A percentile compares a stretch with the other conserved stretches of the same genome.
Conservation (phyloP, 306 rosid genomes). For the Luffa aegyptiaca region DNA sequence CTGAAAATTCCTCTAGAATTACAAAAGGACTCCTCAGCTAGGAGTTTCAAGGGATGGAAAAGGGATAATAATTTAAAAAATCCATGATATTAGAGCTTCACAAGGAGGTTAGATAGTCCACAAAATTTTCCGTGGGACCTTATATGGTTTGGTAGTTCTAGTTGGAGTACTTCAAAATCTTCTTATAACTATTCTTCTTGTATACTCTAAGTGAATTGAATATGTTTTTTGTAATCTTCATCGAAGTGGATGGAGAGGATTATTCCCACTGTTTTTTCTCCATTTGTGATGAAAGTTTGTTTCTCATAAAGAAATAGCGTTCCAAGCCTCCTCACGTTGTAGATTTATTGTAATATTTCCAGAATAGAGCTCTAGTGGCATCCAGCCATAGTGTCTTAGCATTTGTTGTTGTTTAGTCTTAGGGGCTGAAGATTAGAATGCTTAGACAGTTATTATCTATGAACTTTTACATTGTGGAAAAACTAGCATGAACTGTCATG, state of each 20-base stretch:
- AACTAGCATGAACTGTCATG: not conserved
- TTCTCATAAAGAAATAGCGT: not conserved
- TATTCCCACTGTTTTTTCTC: not conserved
- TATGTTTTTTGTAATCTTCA: not conserved
- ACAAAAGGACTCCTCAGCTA: not conserved
- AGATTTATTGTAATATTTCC: not conserved
- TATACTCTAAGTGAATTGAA: not conserved
- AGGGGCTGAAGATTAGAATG: not conserved
- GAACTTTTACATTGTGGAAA: not conserved
- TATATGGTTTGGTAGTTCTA: not conserved
- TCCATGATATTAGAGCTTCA: not conserved
- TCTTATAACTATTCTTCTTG: not conserved
- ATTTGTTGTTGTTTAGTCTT: not conserved
- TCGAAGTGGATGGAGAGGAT: not conserved
- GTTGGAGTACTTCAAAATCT: not conserved
- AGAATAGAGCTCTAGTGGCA: not conserved
- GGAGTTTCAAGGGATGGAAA: not conserved
- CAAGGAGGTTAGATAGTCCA: not conserved
- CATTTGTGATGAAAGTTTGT: not conserved
- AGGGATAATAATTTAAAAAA: not conserved
- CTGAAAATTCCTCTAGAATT: not conserved
- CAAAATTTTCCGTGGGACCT: not conserved
- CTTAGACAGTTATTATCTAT: not conserved
- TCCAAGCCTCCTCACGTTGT: not conserved
- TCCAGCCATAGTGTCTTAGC: not conserved